Evolutionary conservation across 495 filamentous ascomycete species (phyloP).

Genomic region (Aspergillus baeticus): DNA sequence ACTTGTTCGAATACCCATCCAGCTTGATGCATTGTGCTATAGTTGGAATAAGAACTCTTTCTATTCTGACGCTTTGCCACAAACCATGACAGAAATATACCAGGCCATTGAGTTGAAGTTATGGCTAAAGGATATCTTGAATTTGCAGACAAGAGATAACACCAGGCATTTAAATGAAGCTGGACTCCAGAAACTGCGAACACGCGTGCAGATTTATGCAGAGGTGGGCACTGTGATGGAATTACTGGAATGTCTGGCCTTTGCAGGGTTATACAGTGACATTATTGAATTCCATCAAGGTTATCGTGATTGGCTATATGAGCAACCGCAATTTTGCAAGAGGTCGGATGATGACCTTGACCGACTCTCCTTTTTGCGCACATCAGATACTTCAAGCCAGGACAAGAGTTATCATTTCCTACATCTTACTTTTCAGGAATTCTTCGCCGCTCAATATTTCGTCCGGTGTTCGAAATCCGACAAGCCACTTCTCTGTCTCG

Average conservation of each 20-base stretch:
- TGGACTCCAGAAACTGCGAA: neutral
- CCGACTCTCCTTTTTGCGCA: conserved; percentile 1
- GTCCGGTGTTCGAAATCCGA: conserved; percentile 21
- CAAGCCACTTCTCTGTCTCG: neutral
- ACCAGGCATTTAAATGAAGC: neutral
- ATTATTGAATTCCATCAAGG: conserved; percentile 33
- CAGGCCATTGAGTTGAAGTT: conserved; percentile 33
- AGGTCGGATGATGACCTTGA: conserved; percentile 17
- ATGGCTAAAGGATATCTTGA: conserved; percentile 41
- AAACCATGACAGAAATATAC: conserved; percentile 46
- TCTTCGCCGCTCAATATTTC: conserved; percentile 34
- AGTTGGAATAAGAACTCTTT: conserved; percentile 29
- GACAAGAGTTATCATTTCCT: conserved; percentile 38
- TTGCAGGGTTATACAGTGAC: conserved; percentile 35
- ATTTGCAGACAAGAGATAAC: conserved; percentile 19
- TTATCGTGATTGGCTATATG: conserved; percentile 21
- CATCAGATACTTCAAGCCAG: conserved; percentile 2
- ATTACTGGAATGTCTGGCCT: conserved; percentile 36
- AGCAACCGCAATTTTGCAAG: conserved; percentile 7
- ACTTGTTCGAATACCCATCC: conserved; percentile 46
- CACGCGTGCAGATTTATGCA: conserved; percentile 2
- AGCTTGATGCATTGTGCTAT: conserved; percentile 47
- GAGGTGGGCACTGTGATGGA: conserved; percentile 21
- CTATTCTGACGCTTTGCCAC: neutral
- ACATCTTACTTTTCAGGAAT: conserved; percentile 23